These are phyloP conservation scores for Eremomyces bilateralis DNA, from an alignment of 495 filamentous ascomycete species.

Conservation along the genomic window DNA sequence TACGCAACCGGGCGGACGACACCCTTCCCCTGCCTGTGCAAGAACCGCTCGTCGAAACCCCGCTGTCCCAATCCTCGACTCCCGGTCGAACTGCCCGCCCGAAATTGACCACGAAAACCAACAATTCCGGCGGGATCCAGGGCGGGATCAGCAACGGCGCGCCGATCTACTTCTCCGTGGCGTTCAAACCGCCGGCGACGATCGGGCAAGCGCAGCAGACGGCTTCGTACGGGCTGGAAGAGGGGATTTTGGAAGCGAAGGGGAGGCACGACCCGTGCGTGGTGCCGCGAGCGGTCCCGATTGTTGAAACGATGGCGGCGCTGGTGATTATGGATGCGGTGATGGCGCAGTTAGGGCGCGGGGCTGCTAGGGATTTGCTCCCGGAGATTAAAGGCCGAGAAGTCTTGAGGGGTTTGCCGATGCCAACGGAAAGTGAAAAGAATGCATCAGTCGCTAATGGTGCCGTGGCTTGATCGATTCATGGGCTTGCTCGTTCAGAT, in stretches of 20 bases:
- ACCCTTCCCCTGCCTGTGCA: too few species aligned
- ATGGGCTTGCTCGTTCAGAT: too few species aligned
- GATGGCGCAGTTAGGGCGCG: conserved; percentile 58
- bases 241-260: conserved; percentile 76
- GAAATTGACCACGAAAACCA: conserved; percentile 69
- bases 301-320: conserved; percentile 91
- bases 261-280: conserved; percentile 93
- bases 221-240: conserved; percentile 46
- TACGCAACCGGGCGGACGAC: too few species aligned
- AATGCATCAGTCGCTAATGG: too few species aligned
- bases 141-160: conserved; percentile 93
- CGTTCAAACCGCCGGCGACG: conserved; percentile 89
- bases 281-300: conserved; percentile 80
- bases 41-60: too few species aligned
- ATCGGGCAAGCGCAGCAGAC: conserved; percentile 85
- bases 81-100: conserved; percentile 11
- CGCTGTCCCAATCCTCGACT: background rate
- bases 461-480: too few species aligned
- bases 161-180: conserved; percentile 84
- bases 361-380: conserved; percentile 29
- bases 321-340: conserved; percentile 83
- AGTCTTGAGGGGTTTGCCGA: too few species aligned
- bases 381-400: too few species aligned
- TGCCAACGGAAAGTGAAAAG: too few species aligned
- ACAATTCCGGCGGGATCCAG: conserved; percentile 92